These are phyloP conservation scores for Cucurbitaria berberidis DNA, from an alignment of 2,329 filamentous ascomycete species.

Conservation along the genomic window DNA sequence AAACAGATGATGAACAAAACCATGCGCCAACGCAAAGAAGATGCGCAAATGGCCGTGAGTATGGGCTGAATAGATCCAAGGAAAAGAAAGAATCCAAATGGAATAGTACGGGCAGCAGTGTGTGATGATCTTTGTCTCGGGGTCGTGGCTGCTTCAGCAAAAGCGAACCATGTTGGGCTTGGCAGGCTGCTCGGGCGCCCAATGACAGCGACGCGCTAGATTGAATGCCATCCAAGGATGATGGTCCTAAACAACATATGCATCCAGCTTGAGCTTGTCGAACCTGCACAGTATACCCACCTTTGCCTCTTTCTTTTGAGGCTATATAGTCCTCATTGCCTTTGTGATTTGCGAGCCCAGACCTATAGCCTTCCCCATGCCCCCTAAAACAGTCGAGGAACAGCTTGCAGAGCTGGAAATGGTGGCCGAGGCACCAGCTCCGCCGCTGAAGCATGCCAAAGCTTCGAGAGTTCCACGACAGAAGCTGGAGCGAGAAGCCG, in stretches of 20 bases:
- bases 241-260: constrained; percentile 16
- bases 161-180: constrained; percentile 32
- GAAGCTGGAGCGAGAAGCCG: constrained; percentile 59
- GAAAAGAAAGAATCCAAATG: constrained; percentile 24
- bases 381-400: constrained; percentile 54
- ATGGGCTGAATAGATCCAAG: constrained; percentile 20
- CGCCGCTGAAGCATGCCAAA: constrained; percentile 51
- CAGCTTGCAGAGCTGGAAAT: constrained; percentile 54
- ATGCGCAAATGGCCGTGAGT: constrained; percentile 18
- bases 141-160: constrained; percentile 43
- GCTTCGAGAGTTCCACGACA: constrained; percentile 52
- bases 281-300: not conserved
- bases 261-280: constrained; percentile 3
- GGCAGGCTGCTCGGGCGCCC: constrained; percentile 24
- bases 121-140: constrained; percentile 47
- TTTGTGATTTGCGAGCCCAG: not conserved
- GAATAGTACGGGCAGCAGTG: constrained; percentile 26
- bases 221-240: constrained; percentile 27
- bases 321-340: not conserved
- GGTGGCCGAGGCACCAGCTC: constrained; percentile 42
- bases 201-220: constrained; percentile 33
- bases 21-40: constrained; percentile 19
- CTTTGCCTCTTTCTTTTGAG: not conserved
- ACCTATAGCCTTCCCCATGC: constrained; percentile 27
- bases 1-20: constrained; percentile 32